phyloP scores from a whole-genome alignment of 352 stramenopile genomes.

The Phytopythium mirpurense region DNA sequence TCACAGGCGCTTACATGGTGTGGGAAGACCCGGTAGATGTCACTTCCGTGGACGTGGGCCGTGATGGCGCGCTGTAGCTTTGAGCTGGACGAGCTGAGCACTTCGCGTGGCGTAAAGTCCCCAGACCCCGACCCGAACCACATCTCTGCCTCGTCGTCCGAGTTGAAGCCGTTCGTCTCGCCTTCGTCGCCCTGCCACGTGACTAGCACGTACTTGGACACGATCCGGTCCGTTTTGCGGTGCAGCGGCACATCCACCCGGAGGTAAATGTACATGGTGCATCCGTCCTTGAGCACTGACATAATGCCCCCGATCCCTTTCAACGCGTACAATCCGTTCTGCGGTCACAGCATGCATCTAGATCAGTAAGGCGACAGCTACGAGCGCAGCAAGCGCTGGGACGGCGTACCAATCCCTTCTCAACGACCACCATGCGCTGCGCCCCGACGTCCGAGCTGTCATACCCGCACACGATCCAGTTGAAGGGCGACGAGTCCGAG shows the following conservation, averaged over 20 bases:
- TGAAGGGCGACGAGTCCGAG: constrained; percentile 72
- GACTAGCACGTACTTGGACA: constrained; percentile 86
- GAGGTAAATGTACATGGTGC: constrained; percentile 89
- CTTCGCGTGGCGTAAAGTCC: constrained; percentile 24
- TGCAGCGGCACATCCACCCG: constrained; percentile 83
- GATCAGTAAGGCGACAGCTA: not conserved
- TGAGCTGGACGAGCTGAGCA: constrained; percentile 46
- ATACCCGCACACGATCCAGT: constrained; percentile 84
- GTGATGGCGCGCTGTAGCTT: constrained; percentile 79
- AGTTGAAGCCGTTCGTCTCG: constrained; percentile 44
- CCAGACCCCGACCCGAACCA: constrained; percentile 46
- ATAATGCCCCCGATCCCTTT: constrained; percentile 83
- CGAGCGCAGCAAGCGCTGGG: not conserved
- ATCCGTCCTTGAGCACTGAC: constrained; percentile 58
- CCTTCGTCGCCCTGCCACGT: constrained; percentile 73
- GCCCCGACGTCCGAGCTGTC: constrained; percentile 51
- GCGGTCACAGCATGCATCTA: constrained; percentile 1
- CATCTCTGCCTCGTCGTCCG: constrained; percentile 66
- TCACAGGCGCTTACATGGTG: constrained; percentile 55
- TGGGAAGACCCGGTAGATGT: constrained; percentile 86
- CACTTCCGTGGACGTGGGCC: constrained; percentile 72
- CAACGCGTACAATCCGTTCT: constrained; percentile 78
- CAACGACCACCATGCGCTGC: constrained; percentile 70
- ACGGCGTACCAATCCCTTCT: constrained; percentile 77
- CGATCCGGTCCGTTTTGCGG: constrained; percentile 70